A percentile compares a stretch with the other conserved stretches of the same genome.
Conservation (phyloP, 2,329 filamentous ascomycete species). For the Phialophora tarda region DNA sequence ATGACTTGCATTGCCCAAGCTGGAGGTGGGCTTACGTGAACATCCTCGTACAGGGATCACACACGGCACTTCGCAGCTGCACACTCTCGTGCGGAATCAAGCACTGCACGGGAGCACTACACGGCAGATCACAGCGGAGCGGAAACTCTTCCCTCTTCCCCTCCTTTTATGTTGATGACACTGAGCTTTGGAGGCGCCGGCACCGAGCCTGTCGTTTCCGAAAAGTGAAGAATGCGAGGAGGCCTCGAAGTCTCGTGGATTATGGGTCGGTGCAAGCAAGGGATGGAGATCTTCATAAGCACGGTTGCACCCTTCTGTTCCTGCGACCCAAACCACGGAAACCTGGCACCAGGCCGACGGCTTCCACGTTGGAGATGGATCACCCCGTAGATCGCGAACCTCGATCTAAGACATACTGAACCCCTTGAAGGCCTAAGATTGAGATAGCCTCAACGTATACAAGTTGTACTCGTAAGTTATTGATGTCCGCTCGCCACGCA, state of each 20-base stretch:
- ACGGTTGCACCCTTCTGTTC: neutral
- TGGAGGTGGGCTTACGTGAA: no score
- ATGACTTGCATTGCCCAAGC: neutral
- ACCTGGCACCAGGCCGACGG: neutral
- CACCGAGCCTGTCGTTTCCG: neutral
- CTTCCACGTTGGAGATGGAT: neutral
- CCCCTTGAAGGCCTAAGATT: neutral
- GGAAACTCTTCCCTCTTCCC: neutral
- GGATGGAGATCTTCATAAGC: neutral
- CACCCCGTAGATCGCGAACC: conserved; percentile 1
- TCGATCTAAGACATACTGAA: neutral
- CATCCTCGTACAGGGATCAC: no score
- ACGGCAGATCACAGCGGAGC: neutral
- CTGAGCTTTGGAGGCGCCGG: neutral
- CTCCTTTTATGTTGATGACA: neutral
- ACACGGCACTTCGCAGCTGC: no score
- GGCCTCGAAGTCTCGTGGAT: neutral
- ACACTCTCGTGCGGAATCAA: neutral
- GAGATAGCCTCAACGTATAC: neutral
- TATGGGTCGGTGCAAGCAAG: neutral
- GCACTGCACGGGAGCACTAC: neutral
- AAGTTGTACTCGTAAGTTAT: neutral
- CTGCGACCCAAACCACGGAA: neutral
- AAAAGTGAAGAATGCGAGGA: neutral
- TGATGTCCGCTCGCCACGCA: neutral